Evolutionary conservation across 257 asterid genomes (phyloP).

Genomic region (Gardenia jasminoides): DNA sequence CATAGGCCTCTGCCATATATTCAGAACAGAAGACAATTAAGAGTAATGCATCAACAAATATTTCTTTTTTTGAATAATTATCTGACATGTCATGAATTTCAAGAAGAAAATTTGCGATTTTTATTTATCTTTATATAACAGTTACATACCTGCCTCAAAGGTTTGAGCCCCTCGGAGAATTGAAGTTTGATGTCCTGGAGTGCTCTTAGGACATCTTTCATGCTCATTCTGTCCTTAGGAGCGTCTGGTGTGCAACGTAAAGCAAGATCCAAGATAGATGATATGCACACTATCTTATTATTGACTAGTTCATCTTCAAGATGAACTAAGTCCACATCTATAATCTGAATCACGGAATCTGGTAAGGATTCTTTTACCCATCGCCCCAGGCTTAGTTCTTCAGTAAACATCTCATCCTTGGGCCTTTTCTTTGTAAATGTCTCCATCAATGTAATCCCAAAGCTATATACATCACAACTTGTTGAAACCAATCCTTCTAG

Average conservation of each 20-base stretch:
- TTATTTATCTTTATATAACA: background rate
- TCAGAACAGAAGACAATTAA: no score
- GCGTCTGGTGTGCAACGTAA: slow-evolving; percentile 15
- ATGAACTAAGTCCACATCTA: slow-evolving; percentile 10
- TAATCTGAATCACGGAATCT: slow-evolving; percentile 3
- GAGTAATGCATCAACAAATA: no score
- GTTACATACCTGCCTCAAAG: background rate
- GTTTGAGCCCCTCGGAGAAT: background rate
- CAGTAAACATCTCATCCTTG: slow-evolving; percentile 10
- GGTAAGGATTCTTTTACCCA: slow-evolving; percentile 8
- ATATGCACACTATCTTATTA: background rate
- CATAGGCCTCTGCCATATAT: no score
- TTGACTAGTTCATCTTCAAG: background rate
- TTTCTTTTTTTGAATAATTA: no score
- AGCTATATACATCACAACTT: slow-evolving; percentile 18
- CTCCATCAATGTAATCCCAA: slow-evolving; percentile 20
- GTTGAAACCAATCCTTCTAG: background rate
- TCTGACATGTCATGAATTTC: no score
- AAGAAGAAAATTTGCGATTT: background rate
- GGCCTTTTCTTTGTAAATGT: slow-evolving; percentile 11
- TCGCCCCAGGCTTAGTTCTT: background rate
- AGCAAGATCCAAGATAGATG: slow-evolving; percentile 17
- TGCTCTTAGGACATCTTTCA: slow-evolving; percentile 17
- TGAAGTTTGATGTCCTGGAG: slow-evolving; percentile 17
- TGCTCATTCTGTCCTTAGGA: background rate